These are phyloP conservation scores for Ensete ventricosum DNA, from an alignment of 176 grass and related monocot species.

Conservation along the genomic window DNA sequence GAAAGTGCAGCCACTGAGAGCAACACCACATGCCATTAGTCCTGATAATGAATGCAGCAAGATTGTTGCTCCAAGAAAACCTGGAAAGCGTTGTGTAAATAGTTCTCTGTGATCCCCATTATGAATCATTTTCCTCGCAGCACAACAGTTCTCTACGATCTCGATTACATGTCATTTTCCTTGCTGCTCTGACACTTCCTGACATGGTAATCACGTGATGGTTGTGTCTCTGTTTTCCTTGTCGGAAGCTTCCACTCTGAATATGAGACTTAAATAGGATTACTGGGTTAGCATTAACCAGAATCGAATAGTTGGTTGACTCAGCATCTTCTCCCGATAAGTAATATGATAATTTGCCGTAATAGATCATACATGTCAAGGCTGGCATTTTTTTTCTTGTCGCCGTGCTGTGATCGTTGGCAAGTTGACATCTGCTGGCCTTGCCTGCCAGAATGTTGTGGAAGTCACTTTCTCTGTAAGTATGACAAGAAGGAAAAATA, in stretches of 20 bases:
- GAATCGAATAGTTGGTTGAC: background rate
- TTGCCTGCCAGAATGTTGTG: background rate
- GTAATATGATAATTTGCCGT: background rate
- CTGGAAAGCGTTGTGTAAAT: slow-evolving; percentile 35
- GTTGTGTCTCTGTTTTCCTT: background rate
- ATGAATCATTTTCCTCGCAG: background rate
- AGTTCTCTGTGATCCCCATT: background rate
- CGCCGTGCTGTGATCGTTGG: too few relatives aligned
- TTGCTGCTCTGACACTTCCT: background rate
- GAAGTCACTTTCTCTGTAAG: background rate
- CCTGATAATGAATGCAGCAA: slow-evolving; percentile 16
- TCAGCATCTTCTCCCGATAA: background rate
- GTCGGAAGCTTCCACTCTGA: background rate
- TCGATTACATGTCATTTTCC: too few relatives aligned
- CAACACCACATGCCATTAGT: slow-evolving; percentile 8
- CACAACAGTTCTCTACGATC: too few relatives aligned
- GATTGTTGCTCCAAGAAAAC: slow-evolving; percentile 29
- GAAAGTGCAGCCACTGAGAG: slow-evolving; percentile 8
- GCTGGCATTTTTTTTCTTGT: too few relatives aligned
- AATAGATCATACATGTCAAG: background rate
- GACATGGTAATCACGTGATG: background rate
- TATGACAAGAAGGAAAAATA: background rate
- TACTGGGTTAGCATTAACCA: background rate
- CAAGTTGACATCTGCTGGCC: background rate
- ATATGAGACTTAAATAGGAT: background rate